Base-by-base conservation (phyloP, 2,329 filamentous ascomycete species). In the Epichloe aotearoae region DNA sequence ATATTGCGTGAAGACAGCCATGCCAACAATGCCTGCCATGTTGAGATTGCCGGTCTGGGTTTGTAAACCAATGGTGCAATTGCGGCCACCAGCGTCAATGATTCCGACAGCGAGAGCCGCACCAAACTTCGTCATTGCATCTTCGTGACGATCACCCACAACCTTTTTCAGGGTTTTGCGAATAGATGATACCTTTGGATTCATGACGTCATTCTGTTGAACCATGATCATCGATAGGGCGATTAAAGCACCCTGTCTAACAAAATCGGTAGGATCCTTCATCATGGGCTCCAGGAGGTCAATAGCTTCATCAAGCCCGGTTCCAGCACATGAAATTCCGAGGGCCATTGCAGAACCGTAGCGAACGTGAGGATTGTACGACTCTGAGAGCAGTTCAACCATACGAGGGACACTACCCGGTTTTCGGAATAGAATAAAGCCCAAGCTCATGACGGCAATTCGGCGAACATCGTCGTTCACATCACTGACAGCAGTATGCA, bases 101-200 rank as follows among this genome's bases (percentile, higher is more conserved):
- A 98, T 97, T 62, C 93, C 93, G 17, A 98, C 77, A 10, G 93
- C 93, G 26, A 98, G 77, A 44, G 93, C 88, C 58, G 88, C 91
- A 60, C 93, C 93, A 57, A 98, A 98, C 68, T 98, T 98, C 64
- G 93, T 94, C 91, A 98, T 97, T 53, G 93, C 93, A 72, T 98
- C 93, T 67, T 98, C 93, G 60, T 98, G 93, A 49, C 93, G 84
- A 66, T 98, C 93, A 39, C 86, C 82, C 23, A 97, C 83, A 52
- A 96, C 88, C 76, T 95, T 97, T 72, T 88, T 85, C 54, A 98
- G 80, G 3, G 87, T 90, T 74, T 96, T 96, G 60, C 93, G 84
- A 57, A 97, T 90, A 1, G 83, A 79, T 20, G 83, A 81, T 46
- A 96, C 91, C 74, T 97, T 96, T 60, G 93, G 90, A 70, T 97